These are phyloP conservation scores for Cladosporium sp. DNA, from an alignment of 2,329 filamentous ascomycete genomes.

Conservation along the genomic window DNA sequence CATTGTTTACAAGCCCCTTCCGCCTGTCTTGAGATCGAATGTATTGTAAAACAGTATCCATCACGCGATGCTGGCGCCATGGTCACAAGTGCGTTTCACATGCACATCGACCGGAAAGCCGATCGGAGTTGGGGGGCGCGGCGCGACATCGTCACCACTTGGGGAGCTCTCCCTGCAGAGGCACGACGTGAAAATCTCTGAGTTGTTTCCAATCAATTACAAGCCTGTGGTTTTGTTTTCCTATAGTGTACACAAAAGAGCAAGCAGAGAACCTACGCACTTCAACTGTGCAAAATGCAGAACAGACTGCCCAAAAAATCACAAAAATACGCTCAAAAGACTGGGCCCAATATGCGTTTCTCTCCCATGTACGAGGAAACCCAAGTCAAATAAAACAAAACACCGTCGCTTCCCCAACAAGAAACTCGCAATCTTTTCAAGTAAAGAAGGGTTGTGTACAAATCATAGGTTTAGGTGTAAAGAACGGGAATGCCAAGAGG, in stretches of 20 bases:
- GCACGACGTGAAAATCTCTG: neutral
- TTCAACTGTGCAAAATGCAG: neutral
- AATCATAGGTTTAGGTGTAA: neutral
- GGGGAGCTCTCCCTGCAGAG: neutral
- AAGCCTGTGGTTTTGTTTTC: neutral
- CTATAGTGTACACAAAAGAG: neutral
- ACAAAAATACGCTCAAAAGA: neutral
- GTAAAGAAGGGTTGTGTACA: conserved; percentile 6
- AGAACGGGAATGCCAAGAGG: neutral
- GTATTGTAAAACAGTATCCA: neutral
- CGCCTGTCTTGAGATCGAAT: neutral
- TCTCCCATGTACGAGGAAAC: neutral
- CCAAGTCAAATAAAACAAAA: neutral
- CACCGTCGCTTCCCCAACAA: neutral
- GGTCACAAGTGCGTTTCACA: neutral
- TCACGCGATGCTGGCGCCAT: neutral
- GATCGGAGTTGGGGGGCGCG: neutral
- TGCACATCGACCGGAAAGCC: neutral
- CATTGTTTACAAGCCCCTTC: neutral
- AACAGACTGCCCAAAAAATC: neutral
- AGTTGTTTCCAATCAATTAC: neutral
- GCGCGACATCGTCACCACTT: neutral
- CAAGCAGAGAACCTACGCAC: neutral
- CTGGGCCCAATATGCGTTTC: neutral
- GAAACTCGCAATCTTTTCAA: neutral